phyloP scores from a whole-genome alignment of 164 flowering plant species.

The Cinnamomum chago region DNA sequence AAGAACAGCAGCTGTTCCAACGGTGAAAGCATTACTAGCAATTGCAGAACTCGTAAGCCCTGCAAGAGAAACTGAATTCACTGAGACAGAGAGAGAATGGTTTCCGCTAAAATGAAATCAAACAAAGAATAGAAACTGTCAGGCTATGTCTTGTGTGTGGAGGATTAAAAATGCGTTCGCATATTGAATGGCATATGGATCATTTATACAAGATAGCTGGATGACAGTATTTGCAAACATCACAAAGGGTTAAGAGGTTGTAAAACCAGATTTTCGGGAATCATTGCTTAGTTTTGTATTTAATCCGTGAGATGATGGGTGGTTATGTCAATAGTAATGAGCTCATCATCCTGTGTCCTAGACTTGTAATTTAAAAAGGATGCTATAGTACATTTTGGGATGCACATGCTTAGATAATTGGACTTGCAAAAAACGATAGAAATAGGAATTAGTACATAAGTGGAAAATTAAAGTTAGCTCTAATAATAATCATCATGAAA shows the following conservation, averaged over 20 bases:
- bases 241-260: neutral
- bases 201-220: neutral
- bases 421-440: no score
- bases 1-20: slow-evolving; percentile 88
- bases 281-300: neutral
- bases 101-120: neutral
- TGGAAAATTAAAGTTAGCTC: no score
- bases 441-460: no score
- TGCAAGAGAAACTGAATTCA: slow-evolving; percentile 23
- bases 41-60: slow-evolving; percentile 66
- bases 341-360: no score
- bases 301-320: neutral
- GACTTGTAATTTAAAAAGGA: no score
- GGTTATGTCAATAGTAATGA: neutral
- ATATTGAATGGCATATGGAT: neutral
- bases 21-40: slow-evolving; percentile 64
- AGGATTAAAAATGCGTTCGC: neutral
- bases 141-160: neutral
- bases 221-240: neutral
- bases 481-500: no score
- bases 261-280: no score
- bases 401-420: no score
- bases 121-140: neutral
- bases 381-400: no score
- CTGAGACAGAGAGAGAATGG: neutral